Percentiles rank a stretch among this genome's conserved stretches.
Conservation (phyloP, 768 basidiomycete species). For the Podaxis sp. region DNA sequence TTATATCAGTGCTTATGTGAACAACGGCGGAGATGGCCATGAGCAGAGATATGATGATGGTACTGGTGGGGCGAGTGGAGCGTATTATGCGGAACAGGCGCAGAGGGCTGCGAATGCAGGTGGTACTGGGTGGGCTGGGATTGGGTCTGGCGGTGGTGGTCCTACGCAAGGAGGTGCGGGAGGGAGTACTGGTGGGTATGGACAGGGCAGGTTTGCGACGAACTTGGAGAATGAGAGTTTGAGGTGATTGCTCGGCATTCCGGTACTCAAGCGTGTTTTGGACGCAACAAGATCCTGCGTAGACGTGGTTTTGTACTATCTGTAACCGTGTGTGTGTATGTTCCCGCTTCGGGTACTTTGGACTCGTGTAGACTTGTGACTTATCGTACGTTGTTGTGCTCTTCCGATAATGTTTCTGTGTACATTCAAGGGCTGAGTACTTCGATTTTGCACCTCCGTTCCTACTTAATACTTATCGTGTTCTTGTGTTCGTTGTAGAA, state of each 20-base stretch:
- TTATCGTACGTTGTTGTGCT: not conserved
- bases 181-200: not conserved
- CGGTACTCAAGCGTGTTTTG: not conserved
- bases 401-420: not conserved
- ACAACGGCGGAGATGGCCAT: conserved; percentile 20
- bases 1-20: conserved; percentile 56
- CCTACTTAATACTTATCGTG: too few relatives aligned
- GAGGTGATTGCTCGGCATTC: not conserved
- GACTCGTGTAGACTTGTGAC: not conserved
- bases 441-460: too few relatives aligned
- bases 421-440: too few relatives aligned
- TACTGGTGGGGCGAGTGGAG: conserved; percentile 16
- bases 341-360: not conserved
- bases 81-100: conserved; percentile 13
- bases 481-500: too few relatives aligned
- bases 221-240: conserved; percentile 3
- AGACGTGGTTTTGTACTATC: not conserved
- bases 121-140: conserved; percentile 16
- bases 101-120: conserved; percentile 17
- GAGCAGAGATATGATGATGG: conserved; percentile 11
- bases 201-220: conserved; percentile 8
- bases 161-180: conserved; percentile 7
- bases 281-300: not conserved
- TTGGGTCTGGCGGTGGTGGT: conserved; percentile 15
- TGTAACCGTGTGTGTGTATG: not conserved